Percentiles rank a stretch among this genome's conserved stretches.
Conservation (phyloP, 1,284 basidiomycete species). For the Phellopilus nigrolimitatus region DNA sequence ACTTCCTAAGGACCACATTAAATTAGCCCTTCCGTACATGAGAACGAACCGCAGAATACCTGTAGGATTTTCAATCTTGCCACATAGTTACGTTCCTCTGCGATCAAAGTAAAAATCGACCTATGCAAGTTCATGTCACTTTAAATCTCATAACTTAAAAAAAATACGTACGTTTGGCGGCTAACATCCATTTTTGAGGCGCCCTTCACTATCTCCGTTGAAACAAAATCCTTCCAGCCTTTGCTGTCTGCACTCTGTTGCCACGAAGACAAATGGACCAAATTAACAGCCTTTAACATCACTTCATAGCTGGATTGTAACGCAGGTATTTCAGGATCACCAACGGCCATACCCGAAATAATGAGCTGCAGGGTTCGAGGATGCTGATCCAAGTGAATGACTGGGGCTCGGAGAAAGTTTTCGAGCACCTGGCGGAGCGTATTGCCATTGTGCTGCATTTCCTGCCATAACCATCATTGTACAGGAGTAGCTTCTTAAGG, state of each 20-base stretch:
- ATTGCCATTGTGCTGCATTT: neutral
- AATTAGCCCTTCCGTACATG: neutral
- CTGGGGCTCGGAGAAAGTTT: neutral
- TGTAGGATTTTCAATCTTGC: neutral
- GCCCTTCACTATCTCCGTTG: neutral
- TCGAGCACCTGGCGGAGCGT: neutral
- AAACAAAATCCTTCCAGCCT: constrained; percentile 6
- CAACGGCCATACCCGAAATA: neutral
- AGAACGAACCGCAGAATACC: neutral
- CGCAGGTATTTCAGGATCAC: neutral
- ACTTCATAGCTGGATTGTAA: neutral
- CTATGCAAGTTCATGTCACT: neutral
- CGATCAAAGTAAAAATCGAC: neutral
- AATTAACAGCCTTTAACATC: constrained; percentile 3
- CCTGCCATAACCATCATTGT: neutral
- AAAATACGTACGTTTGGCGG: constrained; percentile 3
- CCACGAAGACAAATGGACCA: constrained; percentile 2
- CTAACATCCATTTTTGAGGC: neutral
- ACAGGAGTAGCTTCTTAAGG: too few species aligned
- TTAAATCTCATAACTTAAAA: neutral
- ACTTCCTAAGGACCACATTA: neutral
- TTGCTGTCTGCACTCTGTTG: constrained; percentile 1
- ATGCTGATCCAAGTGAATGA: constrained; percentile 7
- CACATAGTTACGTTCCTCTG: constrained; percentile 4
- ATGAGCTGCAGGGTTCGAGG: constrained; percentile 1